These are phyloP conservation scores for Cairneyella variabilis DNA, from an alignment of 495 filamentous ascomycete species.

Conservation along the genomic window DNA sequence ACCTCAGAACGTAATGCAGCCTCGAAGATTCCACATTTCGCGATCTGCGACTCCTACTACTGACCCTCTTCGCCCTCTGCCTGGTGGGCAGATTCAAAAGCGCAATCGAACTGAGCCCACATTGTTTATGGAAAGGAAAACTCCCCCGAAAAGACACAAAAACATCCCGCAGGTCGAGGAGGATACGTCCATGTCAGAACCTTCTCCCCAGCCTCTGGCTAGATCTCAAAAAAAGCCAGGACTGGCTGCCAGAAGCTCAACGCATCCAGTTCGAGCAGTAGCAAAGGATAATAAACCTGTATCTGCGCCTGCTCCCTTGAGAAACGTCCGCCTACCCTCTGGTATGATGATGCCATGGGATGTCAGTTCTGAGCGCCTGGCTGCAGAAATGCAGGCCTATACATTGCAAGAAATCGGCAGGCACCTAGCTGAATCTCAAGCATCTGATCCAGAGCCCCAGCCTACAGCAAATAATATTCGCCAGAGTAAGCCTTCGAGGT, in stretches of 20 bases:
- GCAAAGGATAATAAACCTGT: neutral
- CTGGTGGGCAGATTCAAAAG: constrained; percentile 30
- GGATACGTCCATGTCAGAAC: too few species aligned
- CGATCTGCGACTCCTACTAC: constrained; percentile 26
- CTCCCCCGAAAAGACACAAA: neutral
- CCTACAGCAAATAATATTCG: constrained; percentile 14
- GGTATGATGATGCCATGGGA: constrained; percentile 37
- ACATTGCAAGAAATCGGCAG: constrained; percentile 44
- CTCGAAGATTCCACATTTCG: constrained; percentile 47
- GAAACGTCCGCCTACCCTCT: constrained; percentile 30
- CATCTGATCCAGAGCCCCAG: neutral
- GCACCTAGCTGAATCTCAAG: constrained; percentile 32
- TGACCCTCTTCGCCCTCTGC: neutral
- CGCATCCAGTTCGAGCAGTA: neutral
- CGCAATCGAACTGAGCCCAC: constrained; percentile 32
- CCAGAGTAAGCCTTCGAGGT: constrained; percentile 23
- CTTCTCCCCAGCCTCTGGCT: neutral
- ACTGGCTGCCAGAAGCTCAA: neutral
- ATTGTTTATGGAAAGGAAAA: constrained; percentile 45
- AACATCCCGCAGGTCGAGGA: too few species aligned
- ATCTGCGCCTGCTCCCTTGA: neutral
- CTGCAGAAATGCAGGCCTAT: constrained; percentile 45
- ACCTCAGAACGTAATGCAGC: too few species aligned
- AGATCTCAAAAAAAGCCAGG: constrained; percentile 20
- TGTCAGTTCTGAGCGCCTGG: constrained; percentile 40